These are phyloP conservation scores for Leptodermis oblonga DNA, from an alignment of 257 asterid species.

Conservation along the genomic window DNA sequence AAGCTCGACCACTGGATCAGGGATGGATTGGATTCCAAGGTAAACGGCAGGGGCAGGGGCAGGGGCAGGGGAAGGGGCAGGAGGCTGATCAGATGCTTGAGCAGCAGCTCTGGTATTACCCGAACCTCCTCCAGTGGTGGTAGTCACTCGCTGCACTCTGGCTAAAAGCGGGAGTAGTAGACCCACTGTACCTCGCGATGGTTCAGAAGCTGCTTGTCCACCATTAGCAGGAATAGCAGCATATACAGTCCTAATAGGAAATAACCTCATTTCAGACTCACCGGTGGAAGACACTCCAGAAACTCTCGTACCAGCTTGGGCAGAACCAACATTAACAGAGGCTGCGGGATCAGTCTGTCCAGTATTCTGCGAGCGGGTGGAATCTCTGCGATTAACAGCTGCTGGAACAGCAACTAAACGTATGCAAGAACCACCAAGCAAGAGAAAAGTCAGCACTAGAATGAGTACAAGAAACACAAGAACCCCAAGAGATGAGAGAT, in stretches of 20 bases:
- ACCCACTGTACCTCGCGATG: conserved; percentile 69
- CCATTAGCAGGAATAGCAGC: conserved; percentile 55
- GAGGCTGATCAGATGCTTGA: conserved; percentile 43
- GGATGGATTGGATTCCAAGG: conserved; percentile 29
- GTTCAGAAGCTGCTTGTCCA: conserved; percentile 43
- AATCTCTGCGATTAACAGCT: conserved; percentile 50
- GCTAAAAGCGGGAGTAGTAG: conserved; percentile 73
- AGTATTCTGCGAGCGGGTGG: conserved; percentile 44
- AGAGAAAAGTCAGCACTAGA: neutral
- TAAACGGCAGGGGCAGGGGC: conserved; percentile 30
- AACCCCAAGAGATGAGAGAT: neutral
- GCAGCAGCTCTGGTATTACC: conserved; percentile 40
- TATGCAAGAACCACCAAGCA: neutral
- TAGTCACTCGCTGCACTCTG: conserved; percentile 50
- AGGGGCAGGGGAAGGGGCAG: too few species aligned
- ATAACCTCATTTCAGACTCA: conserved; percentile 50
- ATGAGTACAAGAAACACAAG: neutral
- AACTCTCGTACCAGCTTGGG: conserved; percentile 35
- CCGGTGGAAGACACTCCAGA: conserved; percentile 36
- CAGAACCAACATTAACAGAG: conserved; percentile 35
- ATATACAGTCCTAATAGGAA: conserved; percentile 59
- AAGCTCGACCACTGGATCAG: conserved; percentile 37
- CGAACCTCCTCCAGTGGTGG: conserved; percentile 37
- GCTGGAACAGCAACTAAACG: conserved; percentile 28
- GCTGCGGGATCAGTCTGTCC: conserved; percentile 50